These are phyloP conservation scores for Syzygium grande DNA, from an alignment of 345 rosid species.

Conservation along the genomic window DNA sequence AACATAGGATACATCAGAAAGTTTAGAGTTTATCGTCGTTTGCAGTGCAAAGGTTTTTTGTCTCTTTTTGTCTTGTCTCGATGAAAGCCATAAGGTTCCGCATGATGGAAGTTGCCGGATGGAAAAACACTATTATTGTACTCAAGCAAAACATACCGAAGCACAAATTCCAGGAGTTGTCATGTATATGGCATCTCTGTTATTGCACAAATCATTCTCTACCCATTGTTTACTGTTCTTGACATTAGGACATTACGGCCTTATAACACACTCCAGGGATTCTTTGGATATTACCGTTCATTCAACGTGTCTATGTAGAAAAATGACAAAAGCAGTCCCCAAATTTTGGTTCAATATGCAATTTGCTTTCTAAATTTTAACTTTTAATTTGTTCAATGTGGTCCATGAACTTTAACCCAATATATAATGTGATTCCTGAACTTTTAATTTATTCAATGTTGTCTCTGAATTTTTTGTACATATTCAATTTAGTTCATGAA, in stretches of 20 bases:
- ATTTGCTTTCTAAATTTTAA: too few relatives aligned
- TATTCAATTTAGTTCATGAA: too few relatives aligned
- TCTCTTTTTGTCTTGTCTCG: not conserved
- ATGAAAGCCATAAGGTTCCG: not conserved
- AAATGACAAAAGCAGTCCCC: too few relatives aligned
- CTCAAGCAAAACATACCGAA: not conserved
- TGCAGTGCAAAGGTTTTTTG: not conserved
- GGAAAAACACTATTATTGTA: not conserved
- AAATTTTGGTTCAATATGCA: too few relatives aligned
- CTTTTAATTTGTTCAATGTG: too few relatives aligned
- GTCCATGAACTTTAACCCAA: too few relatives aligned
- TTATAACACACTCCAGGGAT: not conserved
- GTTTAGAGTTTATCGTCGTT: not conserved
- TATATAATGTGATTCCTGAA: too few relatives aligned
- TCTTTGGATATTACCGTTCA: not conserved
- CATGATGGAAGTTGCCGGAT: not conserved
- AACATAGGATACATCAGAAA: not conserved
- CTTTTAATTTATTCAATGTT: too few relatives aligned
- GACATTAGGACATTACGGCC: not conserved
- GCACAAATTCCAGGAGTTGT: not conserved
- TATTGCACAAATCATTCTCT: not conserved
- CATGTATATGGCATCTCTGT: not conserved
- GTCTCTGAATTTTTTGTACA: too few relatives aligned
- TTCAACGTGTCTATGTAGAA: not conserved
- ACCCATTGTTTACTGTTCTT: not conserved